Evolutionary conservation across 208 protist genomes (phyloP).

Genomic region (Acanthamoeba rhysodes): DNA sequence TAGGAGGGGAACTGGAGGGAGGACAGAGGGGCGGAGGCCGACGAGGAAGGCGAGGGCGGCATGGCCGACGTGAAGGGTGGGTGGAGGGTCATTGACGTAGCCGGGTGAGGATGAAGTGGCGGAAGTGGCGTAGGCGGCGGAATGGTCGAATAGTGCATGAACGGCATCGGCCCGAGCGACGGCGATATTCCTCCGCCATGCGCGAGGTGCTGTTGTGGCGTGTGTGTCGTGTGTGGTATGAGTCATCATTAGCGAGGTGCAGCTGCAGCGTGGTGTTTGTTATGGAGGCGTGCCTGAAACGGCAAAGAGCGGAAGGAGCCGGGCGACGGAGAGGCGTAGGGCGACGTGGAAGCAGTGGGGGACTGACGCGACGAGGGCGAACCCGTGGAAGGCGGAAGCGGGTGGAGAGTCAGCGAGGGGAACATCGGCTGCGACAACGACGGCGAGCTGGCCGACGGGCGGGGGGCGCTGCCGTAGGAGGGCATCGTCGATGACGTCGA

Average conservation of each 20-base stretch:
- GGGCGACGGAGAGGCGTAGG: not conserved
- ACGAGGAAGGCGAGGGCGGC: not conserved
- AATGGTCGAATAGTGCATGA: slow-evolving; percentile 7
- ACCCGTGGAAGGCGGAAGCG: not conserved
- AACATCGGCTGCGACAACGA: not conserved
- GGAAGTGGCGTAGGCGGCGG: not conserved
- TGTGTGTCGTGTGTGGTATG: not conserved
- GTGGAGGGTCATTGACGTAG: not conserved
- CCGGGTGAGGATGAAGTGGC: slow-evolving; percentile 21
- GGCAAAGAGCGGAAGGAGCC: not conserved
- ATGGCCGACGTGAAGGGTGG: not conserved
- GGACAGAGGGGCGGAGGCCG: not conserved
- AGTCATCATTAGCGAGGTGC: not conserved
- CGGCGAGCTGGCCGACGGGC: not conserved
- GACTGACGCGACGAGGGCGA: not conserved
- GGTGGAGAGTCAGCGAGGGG: not conserved
- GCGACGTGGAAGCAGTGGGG: not conserved
- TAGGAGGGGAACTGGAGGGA: not conserved
- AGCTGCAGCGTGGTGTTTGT: too few species aligned
- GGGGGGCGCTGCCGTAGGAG: not conserved
- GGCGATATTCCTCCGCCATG: not conserved
- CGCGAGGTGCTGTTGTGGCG: not conserved
- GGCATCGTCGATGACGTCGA: not conserved
- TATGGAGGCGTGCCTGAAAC: not conserved
- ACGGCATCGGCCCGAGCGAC: not conserved